phyloP scores from a whole-genome alignment of 2,329 filamentous ascomycete species.

The Penicillium sp. region DNA sequence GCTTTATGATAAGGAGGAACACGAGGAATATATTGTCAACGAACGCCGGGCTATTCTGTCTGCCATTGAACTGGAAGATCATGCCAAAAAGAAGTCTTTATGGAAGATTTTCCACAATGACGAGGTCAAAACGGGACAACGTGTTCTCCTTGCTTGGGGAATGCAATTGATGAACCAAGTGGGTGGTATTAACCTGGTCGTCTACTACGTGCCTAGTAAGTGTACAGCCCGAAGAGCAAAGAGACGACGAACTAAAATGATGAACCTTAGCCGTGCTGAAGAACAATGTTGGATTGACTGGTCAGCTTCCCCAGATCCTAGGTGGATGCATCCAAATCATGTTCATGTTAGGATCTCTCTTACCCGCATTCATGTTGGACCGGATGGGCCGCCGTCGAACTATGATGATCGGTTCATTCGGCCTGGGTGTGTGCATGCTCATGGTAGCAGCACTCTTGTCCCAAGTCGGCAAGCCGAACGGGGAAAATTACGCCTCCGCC shows the following conservation, averaged over 20 bases:
- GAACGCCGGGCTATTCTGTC: constrained; percentile 30
- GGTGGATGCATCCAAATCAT: constrained; percentile 20
- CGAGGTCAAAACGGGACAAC: constrained; percentile 44
- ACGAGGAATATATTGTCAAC: neutral
- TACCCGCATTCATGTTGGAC: constrained; percentile 9
- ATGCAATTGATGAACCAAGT: constrained; percentile 22
- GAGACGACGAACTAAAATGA: neutral
- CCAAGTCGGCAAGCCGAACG: neutral
- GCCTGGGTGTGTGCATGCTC: constrained; percentile 18
- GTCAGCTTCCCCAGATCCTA: constrained; percentile 16
- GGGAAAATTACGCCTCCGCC: constrained; percentile 15
- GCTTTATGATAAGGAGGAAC: neutral
- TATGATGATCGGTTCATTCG: constrained; percentile 20
- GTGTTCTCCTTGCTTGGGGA: constrained; percentile 51
- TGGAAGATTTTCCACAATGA: constrained; percentile 47
- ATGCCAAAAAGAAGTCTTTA: constrained; percentile 28
- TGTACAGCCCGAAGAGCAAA: neutral
- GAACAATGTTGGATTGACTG: constrained; percentile 3
- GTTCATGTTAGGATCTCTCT: constrained; percentile 13
- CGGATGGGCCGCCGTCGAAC: constrained; percentile 15
- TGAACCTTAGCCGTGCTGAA: neutral
- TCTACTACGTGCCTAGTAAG: constrained; percentile 6
- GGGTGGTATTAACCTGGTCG: constrained; percentile 17
- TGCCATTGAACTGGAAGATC: neutral
- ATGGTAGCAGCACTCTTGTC: constrained; percentile 10